Percentiles rank a stretch among this genome's conserved stretches.
These are phyloP conservation scores for Gonapodya sp. DNA, from an alignment of 192 early-diverging fungal species.

Conservation along the genomic window DNA sequence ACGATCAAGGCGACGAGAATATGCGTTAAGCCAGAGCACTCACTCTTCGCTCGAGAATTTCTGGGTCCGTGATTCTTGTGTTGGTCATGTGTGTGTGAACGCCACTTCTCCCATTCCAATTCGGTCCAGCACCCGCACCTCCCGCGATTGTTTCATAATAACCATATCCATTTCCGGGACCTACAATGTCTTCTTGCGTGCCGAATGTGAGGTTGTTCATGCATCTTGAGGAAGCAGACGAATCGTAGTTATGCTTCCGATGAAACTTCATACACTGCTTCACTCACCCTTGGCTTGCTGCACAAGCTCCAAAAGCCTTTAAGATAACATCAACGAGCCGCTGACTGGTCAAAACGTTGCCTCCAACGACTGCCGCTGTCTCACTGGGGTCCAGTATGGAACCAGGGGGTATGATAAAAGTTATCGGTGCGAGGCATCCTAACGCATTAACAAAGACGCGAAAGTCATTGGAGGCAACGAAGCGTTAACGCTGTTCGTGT, in stretches of 20 bases:
- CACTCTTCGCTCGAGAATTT: slow-evolving; percentile 74
- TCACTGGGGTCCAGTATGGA: slow-evolving; percentile 72
- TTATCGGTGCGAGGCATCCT: slow-evolving; percentile 76
- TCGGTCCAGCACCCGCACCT: slow-evolving; percentile 21
- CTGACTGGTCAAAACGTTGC: slow-evolving; percentile 92
- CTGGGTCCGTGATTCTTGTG: slow-evolving; percentile 94
- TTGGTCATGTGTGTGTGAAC: slow-evolving; percentile 87
- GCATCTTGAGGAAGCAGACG: background rate
- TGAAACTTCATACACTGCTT: background rate
- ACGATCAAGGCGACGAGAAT: background rate
- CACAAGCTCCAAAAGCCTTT: slow-evolving; percentile 78
- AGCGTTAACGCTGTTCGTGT: too few relatives aligned
- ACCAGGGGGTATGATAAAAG: slow-evolving; percentile 66
- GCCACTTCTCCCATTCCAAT: slow-evolving; percentile 15
- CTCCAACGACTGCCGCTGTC: slow-evolving; percentile 87
- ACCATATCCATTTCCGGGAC: slow-evolving; percentile 67
- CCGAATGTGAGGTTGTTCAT: slow-evolving; percentile 96
- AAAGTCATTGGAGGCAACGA: too few relatives aligned
- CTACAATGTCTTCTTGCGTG: slow-evolving; percentile 28
- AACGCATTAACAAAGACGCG: too few relatives aligned
- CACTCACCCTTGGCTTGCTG: slow-evolving; percentile 62
- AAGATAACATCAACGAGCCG: slow-evolving; percentile 85
- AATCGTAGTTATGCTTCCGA: background rate
- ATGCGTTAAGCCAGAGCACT: background rate
- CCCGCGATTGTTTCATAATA: slow-evolving; percentile 96